Conservation (phyloP, 108 stramenopile species). For the Cyclotella choctawhatcheeana region DNA sequence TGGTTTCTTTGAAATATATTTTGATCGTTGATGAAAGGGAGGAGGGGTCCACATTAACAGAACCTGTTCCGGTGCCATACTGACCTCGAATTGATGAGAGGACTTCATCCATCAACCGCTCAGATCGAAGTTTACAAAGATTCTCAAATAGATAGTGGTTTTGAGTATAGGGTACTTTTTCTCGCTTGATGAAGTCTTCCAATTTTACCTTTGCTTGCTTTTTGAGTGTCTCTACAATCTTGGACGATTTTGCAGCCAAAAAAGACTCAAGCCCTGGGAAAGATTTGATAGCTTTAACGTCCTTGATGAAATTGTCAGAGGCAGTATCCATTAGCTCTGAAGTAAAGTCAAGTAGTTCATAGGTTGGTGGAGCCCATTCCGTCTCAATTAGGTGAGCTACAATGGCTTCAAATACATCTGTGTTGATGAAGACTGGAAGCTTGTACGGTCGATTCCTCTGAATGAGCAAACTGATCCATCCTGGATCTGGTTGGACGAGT, state of each 20-base stretch:
- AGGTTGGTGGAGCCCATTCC: constrained; percentile 64
- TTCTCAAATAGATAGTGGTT: constrained; percentile 67
- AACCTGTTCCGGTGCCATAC: constrained; percentile 12
- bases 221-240: constrained; percentile 35
- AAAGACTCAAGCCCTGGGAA: constrained; percentile 25
- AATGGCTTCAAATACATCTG: constrained; percentile 65
- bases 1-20: constrained; percentile 62
- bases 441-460: constrained; percentile 64
- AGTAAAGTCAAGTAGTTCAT: constrained; percentile 36
- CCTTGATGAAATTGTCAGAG: constrained; percentile 36
- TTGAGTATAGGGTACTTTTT: constrained; percentile 69
- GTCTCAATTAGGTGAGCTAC: constrained; percentile 66
- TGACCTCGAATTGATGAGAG: constrained; percentile 15
- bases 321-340: constrained; percentile 37
- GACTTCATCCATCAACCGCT: constrained; percentile 57
- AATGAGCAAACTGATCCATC: constrained; percentile 66
- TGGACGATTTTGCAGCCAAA: constrained; percentile 27
- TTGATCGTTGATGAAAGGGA: constrained; percentile 53
- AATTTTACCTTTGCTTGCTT: constrained; percentile 45
- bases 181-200: constrained; percentile 54
- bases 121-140: constrained; percentile 54
- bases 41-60: constrained; percentile 43
- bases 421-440: constrained; percentile 71
- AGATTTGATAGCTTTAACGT: constrained; percentile 32
- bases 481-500: constrained; percentile 58